Base-by-base conservation (phyloP, 495 filamentous ascomycete genomes). In the Neurospora sp. region DNA sequence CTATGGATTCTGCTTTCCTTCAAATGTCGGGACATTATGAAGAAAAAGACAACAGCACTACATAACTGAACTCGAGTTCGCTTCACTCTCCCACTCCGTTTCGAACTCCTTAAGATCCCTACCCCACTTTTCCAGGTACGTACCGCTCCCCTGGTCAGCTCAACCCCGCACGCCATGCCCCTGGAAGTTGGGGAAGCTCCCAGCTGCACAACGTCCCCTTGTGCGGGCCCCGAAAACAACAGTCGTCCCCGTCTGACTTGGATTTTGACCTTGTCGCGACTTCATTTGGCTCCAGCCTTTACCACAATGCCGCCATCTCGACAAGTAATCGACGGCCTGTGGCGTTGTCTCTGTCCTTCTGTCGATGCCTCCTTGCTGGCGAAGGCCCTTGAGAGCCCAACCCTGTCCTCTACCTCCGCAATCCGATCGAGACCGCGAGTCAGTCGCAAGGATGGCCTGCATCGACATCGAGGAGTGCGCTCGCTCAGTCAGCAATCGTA, bases 281-380 rank as follows among this genome's bases (percentile, higher is more conserved):
- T 61, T 61, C 16, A 27, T 35, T 14, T 16, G 5, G 27, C 14
- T 61, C 53, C 22, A 16, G 22, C 14, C 20, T 14, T 31, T 61
- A 35, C 53, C 53, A 61, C 12, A 9, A 61, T 61, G 53, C 27
- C 73, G 37, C 59, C 78, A 88, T 88, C 77, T 75, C 79, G 84
- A 73, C 76, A 88, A 40, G 78, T 85, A 40, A 74, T 89, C 48
- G 89, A 91, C 79, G 90, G 88, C 71, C 83, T 92, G 61, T 91
- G 89, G 89, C 87, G 88, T 76, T 90, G 86, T 80, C 82, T 93
- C 38, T 91, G 89, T 80, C 90, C 89, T 42, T 88, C 86, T 68
- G 84, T 89, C 72, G 83, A 85, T 72, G 53, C 81, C 2, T 53
- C 74, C 7, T 73, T 79, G 1, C 74, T 83, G 41, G 72, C 75